Percentiles rank a stretch among this genome's conserved stretches.
These are phyloP conservation scores for Raphanus hybrid DNA, from an alignment of 441 rosid species.

Conservation along the genomic window DNA sequence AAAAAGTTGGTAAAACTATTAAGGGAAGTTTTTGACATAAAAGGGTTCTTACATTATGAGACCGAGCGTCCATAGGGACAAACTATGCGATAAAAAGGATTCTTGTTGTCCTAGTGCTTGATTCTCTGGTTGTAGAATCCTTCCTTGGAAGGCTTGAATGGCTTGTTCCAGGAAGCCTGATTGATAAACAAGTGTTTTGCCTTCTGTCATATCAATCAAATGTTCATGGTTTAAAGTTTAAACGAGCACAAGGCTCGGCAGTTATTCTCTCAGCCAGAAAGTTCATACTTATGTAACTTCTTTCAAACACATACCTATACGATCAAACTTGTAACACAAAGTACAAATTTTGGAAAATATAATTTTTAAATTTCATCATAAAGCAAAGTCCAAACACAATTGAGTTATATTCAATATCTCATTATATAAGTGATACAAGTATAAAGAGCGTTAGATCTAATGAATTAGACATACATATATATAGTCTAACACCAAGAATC, in stretches of 20 bases:
- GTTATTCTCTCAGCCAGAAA: background rate
- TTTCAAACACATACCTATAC: background rate
- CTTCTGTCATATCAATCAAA: background rate
- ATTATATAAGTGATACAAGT: background rate
- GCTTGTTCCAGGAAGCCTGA: conserved; percentile 6
- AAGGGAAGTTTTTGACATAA: too few relatives aligned
- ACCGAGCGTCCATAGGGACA: too few relatives aligned
- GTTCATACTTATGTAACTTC: background rate
- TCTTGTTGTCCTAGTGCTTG: background rate
- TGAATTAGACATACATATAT: background rate
- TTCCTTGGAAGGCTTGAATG: background rate
- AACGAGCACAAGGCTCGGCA: background rate
- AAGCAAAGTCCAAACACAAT: background rate
- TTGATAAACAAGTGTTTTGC: background rate
- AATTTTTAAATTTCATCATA: background rate
- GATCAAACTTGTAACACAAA: background rate
- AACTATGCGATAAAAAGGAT: background rate
- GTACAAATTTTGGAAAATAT: background rate
- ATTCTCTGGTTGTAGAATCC: background rate
- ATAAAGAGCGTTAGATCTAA: too few relatives aligned
- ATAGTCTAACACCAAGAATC: background rate
- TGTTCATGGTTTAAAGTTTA: background rate
- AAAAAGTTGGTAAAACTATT: too few relatives aligned
- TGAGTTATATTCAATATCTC: background rate
- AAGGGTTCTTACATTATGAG: too few relatives aligned